Percentiles rank a stretch among this genome's conserved stretches.
Conservation (phyloP, 2,329 filamentous ascomycete genomes). For the Fusarium xyrophilum region DNA sequence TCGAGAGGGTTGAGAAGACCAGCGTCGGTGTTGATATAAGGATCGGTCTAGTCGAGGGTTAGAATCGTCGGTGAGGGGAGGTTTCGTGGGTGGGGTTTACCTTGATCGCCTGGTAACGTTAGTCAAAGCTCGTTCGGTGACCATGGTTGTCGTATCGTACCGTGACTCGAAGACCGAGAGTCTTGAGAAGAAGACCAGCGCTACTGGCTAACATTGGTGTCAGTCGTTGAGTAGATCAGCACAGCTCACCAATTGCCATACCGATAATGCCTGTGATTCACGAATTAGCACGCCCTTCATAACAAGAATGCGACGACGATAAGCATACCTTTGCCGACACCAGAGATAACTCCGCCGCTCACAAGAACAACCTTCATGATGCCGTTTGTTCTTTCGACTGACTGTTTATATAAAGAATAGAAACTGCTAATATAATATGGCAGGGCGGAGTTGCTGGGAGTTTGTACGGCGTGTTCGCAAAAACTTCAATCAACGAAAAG, state of each 20-base stretch:
- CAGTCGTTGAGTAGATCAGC: background rate
- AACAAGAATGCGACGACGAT: background rate
- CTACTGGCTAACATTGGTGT: conserved; percentile 30
- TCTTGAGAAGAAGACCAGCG: conserved; percentile 78
- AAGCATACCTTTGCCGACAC: conserved; percentile 30
- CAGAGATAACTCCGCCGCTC: conserved; percentile 33
- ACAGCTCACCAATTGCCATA: background rate
- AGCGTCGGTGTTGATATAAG: conserved; percentile 54
- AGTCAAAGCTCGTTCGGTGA: background rate
- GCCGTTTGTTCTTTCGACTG: background rate
- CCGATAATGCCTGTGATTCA: conserved; percentile 19
- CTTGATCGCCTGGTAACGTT: conserved; percentile 34
- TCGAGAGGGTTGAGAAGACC: conserved; percentile 44
- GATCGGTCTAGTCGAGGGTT: conserved; percentile 55
- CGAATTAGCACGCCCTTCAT: conserved; percentile 10
- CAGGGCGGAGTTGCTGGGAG: conserved; percentile 2
- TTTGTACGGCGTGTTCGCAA: conserved; percentile 17
- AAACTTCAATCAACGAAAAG: conserved; percentile 16
- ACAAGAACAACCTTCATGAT: conserved; percentile 34
- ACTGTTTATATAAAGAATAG: conserved; percentile 1
- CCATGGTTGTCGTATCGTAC: conserved; percentile 5
- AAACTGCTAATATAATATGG: conserved; percentile 7
- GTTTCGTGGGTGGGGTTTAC: conserved; percentile 3
- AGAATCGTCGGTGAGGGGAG: background rate
- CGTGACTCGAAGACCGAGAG: conserved; percentile 75